Evolutionary conservation across 148 eudicot species (phyloP), one percentile per base, ranked within the genome.

Genomic region (Persicaria maculosa): DNA sequence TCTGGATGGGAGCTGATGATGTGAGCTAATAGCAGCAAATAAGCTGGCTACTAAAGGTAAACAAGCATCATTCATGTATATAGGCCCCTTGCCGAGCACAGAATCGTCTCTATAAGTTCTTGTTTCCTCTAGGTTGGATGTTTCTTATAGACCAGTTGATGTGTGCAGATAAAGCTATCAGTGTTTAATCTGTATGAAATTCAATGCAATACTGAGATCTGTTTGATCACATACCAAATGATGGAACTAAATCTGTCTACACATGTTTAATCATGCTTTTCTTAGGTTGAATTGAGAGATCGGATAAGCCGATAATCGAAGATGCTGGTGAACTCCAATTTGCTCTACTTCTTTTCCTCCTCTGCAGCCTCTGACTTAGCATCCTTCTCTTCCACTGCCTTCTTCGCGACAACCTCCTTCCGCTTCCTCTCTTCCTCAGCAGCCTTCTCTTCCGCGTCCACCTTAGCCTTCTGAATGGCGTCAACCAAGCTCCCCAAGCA

Each of bases 391-490:
- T 65, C 70, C 70, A 65, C 47, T 14, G 7, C 70, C 19, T 14
- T 65, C 19, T 65, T 65, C 15, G 40, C 19, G 46, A 46, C 70
- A 15, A 36, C 47, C 46, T 65, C 70, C 70, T 65, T 65, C 7
- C 14, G 6, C 47, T 40, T 65, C 46, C 47, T 65, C 70, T 65
- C 70, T 31, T 31, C 40, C 40, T 31, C 40, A 31, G 40, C 40
- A 31, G 40, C 40, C 46, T 19, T 65, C 70, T 65, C 70, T 65
- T 40, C 12, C 19, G 70, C 70, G 15, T 65, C 70, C 70, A 65
- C 76, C 76, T 74, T 74, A 0, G 68, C 76, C n/a, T 74, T 74
- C 50, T 57, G n/a, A 54, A 74, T 14, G 31, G 76, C 76, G 6
- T 43, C 67, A 43, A 74, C 67, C 47, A 74, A 45, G 15, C 44